A percentile compares a stretch with the other conserved stretches of the same genome.
Evolutionary conservation across 148 eudicot genomes (phyloP).

Genomic region (Camellia japonica): DNA sequence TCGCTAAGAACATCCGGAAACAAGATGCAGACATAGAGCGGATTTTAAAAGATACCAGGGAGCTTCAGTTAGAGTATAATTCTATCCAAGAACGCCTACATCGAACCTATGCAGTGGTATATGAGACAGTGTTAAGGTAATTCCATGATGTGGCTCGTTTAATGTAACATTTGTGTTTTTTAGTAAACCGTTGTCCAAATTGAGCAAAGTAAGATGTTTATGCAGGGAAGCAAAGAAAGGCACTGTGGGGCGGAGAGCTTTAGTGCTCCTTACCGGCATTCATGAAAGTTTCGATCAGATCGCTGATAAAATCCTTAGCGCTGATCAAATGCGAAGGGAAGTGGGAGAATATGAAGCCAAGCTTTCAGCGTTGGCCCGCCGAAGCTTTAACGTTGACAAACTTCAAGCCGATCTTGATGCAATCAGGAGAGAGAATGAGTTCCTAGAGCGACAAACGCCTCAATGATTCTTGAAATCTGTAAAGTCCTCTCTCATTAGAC

Average conservation of each 20-base stretch:
- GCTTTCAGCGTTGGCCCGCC: constrained; percentile 43
- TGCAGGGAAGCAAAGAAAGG: constrained; percentile 72
- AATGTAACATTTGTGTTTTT: background rate
- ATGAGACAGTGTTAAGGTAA: constrained; percentile 60
- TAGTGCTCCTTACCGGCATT: constrained; percentile 48
- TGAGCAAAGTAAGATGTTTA: constrained; percentile 10
- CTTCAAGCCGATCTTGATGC: constrained; percentile 69
- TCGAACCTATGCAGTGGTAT: constrained; percentile 69
- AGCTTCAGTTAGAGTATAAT: constrained; percentile 73
- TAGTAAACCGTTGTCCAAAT: background rate
- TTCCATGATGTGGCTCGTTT: background rate
- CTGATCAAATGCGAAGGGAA: constrained; percentile 57
- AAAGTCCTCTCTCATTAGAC: background rate
- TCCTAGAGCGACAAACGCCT: constrained; percentile 36
- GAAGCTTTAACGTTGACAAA: constrained; percentile 45
- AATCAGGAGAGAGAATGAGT: constrained; percentile 60
- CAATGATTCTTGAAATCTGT: background rate
- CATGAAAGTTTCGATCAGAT: constrained; percentile 66
- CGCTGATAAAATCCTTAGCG: constrained; percentile 48
- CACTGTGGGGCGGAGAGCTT: constrained; percentile 48
- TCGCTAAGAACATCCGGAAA: constrained; percentile 74
- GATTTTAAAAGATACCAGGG: constrained; percentile 69
- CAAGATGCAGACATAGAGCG: constrained; percentile 59
- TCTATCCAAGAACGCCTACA: constrained; percentile 64
- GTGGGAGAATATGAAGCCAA: constrained; percentile 57